phyloP scores from a whole-genome alignment of 129 eudicot genomes.

The Flaveria linearis region DNA sequence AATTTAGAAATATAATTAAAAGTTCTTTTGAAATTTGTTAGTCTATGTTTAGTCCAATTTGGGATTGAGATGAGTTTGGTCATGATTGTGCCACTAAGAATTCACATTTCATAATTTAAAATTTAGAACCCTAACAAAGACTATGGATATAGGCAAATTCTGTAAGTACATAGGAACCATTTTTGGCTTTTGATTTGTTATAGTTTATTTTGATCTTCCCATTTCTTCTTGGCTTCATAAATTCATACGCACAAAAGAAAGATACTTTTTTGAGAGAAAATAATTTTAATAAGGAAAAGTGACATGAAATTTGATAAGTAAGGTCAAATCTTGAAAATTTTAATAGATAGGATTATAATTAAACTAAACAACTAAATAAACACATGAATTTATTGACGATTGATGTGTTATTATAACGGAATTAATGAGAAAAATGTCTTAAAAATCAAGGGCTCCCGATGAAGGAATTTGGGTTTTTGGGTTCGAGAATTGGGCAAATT shows the following conservation, averaged over 20 bases:
- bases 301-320: background rate
- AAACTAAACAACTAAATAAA: no score
- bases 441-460: no score
- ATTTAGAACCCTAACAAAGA: background rate
- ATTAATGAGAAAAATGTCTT: no score
- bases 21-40: background rate
- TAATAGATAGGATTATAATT: background rate
- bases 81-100: conserved; percentile 1
- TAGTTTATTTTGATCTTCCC: no score
- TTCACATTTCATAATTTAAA: background rate
- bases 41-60: conserved; percentile 23
- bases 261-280: no score
- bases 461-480: no score
- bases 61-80: conserved; percentile 18
- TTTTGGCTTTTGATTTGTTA: no score
- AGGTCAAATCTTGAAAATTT: background rate
- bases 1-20: conserved; percentile 14
- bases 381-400: no score
- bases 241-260: no score
- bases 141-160: background rate
- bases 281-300: no score
- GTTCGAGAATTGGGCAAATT: background rate
- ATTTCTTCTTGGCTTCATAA: no score
- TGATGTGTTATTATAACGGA: no score
- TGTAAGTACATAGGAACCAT: background rate